Evolutionary conservation across 352 stramenopile genomes (phyloP).

Genomic region (Globisporangium viniferum): DNA sequence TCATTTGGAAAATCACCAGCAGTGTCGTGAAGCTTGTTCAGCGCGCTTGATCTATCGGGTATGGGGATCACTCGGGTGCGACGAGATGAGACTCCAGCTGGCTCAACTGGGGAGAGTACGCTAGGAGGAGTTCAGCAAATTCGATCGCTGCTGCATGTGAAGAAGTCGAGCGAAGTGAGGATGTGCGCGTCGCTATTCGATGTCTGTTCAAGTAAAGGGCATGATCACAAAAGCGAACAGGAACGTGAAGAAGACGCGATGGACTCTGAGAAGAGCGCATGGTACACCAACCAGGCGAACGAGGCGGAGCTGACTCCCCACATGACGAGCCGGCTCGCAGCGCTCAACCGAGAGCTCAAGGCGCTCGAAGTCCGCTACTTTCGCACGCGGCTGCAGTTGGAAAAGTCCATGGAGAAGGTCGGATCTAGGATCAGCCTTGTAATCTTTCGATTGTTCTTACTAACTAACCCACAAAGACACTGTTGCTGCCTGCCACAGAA

Average conservation of each 20-base stretch:
- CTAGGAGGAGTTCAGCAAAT: not conserved
- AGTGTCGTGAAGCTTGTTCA: not conserved
- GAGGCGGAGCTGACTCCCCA: slow-evolving; percentile 37
- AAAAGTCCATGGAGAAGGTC: slow-evolving; percentile 69
- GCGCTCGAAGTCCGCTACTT: slow-evolving; percentile 76
- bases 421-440: not conserved
- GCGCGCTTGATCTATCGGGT: too few species aligned
- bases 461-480: not conserved
- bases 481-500: slow-evolving; percentile 27
- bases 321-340: slow-evolving; percentile 53
- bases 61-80: slow-evolving; percentile 16
- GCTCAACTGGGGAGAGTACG: not conserved
- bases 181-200: not conserved
- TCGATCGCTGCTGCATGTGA: not conserved
- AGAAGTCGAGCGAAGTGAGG: not conserved
- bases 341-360: slow-evolving; percentile 68
- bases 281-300: slow-evolving; percentile 22
- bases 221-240: not conserved
- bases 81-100: not conserved
- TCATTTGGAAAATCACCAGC: not conserved
- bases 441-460: not conserved
- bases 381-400: slow-evolving; percentile 62
- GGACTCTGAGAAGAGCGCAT: not conserved
- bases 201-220: not conserved
- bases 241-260: not conserved